Conservation (phyloP, 352 stramenopile species). For the Peronospora farinosa region DNA sequence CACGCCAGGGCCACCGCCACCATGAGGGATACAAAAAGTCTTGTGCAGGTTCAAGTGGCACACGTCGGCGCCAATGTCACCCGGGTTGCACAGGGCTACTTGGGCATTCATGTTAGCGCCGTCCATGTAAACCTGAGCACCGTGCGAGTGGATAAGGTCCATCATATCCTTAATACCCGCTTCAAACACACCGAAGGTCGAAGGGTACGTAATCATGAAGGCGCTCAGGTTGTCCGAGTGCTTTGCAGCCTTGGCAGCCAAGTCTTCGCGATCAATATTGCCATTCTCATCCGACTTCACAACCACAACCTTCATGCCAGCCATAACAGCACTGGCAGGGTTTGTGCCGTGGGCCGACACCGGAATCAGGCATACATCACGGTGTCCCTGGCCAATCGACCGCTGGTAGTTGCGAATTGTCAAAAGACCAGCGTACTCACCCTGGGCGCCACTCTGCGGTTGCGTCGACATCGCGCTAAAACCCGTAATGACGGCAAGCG, state of each 20-base stretch:
- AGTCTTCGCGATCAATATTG: slow-evolving; percentile 94
- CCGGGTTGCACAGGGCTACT: slow-evolving; percentile 95
- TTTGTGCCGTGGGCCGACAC: slow-evolving; percentile 99
- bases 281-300: slow-evolving; percentile 95
- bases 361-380: slow-evolving; percentile 98
- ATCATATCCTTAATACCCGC: slow-evolving; percentile 96
- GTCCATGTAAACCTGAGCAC: slow-evolving; percentile 99
- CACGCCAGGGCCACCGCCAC: slow-evolving; percentile 93
- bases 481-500: slow-evolving; percentile 96
- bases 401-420: slow-evolving; percentile 95
- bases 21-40: slow-evolving; percentile 99
- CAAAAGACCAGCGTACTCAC: slow-evolving; percentile 96
- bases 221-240: slow-evolving; percentile 94
- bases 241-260: slow-evolving; percentile 93
- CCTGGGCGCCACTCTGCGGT: slow-evolving; percentile 96
- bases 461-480: slow-evolving; percentile 96
- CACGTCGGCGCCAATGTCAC: slow-evolving; percentile 95
- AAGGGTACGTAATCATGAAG: slow-evolving; percentile 99
- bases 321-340: slow-evolving; percentile 95
- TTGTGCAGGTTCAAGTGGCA: slow-evolving; percentile 99
- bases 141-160: slow-evolving; percentile 92
- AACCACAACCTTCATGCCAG: slow-evolving; percentile 96
- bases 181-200: slow-evolving; percentile 98
- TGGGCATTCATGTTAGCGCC: slow-evolving; percentile 99
- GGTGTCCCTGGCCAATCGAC: slow-evolving; percentile 86